phyloP scores from a whole-genome alignment of 2,329 filamentous ascomycete genomes.

The Nothophaeocryptopus gaeumannii region DNA sequence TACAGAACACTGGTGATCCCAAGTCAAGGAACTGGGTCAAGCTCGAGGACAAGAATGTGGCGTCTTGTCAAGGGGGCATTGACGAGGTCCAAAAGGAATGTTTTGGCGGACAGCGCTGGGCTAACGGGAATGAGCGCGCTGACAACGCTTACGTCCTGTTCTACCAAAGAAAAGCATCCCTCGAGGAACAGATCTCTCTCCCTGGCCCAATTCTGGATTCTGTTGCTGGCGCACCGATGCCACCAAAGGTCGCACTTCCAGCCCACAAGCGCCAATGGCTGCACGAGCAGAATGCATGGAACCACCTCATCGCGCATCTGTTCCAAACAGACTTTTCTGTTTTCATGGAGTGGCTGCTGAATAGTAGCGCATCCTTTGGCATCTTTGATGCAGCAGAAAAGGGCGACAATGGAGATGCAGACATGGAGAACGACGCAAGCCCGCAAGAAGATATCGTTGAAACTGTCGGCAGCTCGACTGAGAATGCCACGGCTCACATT shows the following conservation, averaged over 20 bases:
- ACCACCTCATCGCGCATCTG: conserved; percentile 22
- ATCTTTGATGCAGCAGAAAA: conserved; percentile 2
- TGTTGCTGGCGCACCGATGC: conserved; percentile 11
- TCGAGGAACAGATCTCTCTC: conserved; percentile 17
- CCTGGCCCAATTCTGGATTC: conserved; percentile 7
- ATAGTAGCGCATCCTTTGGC: neutral
- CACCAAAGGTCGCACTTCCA: conserved; percentile 16
- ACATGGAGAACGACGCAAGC: conserved; percentile 2
- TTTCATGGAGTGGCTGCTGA: conserved; percentile 24
- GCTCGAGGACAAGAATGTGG: conserved; percentile 89
- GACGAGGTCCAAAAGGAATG: conserved; percentile 70
- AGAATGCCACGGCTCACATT: neutral
- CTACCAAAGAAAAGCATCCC: conserved; percentile 61
- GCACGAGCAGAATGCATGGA: conserved; percentile 17
- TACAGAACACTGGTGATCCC: conserved; percentile 56
- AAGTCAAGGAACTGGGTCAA: conserved; percentile 69
- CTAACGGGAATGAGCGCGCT: conserved; percentile 57
- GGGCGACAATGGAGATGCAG: neutral
- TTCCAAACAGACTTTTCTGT: conserved; percentile 24
- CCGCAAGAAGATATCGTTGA: neutral
- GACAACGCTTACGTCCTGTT: conserved; percentile 95
- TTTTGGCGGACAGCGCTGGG: conserved; percentile 54
- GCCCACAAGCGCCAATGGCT: conserved; percentile 9
- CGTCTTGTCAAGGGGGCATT: conserved; percentile 64
- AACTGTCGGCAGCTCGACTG: neutral